Conservation (phyloP, 208 protist genomes). For the Kentomonas sorsogonicus region DNA sequence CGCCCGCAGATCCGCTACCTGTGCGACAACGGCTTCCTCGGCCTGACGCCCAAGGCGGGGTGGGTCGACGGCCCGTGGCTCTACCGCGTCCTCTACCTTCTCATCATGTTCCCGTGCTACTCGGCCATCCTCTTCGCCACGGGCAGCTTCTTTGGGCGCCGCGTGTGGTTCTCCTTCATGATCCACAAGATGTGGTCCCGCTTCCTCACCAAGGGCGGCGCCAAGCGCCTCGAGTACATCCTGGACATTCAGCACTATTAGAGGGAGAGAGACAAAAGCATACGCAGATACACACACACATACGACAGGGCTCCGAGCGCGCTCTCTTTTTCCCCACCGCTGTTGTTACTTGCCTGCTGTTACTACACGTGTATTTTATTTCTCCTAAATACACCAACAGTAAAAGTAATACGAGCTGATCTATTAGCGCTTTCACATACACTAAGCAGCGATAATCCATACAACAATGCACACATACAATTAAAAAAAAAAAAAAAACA, state of each 20-base stretch:
- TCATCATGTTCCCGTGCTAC: constrained; percentile 82
- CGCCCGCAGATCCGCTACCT: constrained; percentile 68
- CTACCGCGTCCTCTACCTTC: constrained; percentile 68
- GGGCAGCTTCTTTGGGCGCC: constrained; percentile 67
- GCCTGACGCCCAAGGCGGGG: constrained; percentile 58
- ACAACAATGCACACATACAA: too few species aligned
- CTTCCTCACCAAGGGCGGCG: constrained; percentile 53
- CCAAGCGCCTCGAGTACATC: constrained; percentile 42
- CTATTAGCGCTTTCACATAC: too few species aligned
- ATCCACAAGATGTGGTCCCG: constrained; percentile 89
- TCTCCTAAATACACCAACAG: constrained; percentile 1
- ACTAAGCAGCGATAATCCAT: too few species aligned
- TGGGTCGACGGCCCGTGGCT: constrained; percentile 81
- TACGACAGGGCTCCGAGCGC: neutral
- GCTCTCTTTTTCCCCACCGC: constrained; percentile 6
- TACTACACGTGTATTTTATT: constrained; percentile 1
- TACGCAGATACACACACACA: neutral
- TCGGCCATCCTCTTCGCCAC: constrained; percentile 70
- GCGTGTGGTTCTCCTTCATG: constrained; percentile 89
- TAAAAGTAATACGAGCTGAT: neutral
- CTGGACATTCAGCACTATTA: constrained; percentile 82
- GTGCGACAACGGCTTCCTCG: constrained; percentile 69
- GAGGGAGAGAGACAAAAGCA: neutral
- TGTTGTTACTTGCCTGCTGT: neutral
- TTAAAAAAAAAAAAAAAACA: too few species aligned